Percentiles rank a stretch among this genome's conserved stretches.
Evolutionary conservation across 2,329 filamentous ascomycete genomes (phyloP).

Genomic region (Calonectria hawksworthii): DNA sequence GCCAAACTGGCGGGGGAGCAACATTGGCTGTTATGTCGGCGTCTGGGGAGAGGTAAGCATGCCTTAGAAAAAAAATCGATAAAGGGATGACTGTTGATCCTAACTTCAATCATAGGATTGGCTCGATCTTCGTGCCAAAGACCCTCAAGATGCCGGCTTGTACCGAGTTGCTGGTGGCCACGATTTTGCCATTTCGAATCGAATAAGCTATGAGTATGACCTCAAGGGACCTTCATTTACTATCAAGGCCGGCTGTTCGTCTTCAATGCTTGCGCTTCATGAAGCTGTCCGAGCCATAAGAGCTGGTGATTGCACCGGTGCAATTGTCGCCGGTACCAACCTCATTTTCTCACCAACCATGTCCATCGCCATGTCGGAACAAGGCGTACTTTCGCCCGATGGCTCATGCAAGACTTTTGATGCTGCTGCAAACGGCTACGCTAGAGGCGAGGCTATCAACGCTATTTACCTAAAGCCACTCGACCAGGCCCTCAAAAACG

Average conservation of each 20-base stretch:
- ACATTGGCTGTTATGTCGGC: neutral
- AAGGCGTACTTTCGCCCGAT: neutral
- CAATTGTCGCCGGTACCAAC: neutral
- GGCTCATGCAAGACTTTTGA: neutral
- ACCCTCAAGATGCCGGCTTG: neutral
- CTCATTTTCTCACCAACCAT: neutral
- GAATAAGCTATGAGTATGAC: neutral
- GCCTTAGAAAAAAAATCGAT: too few species aligned
- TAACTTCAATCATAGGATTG: neutral
- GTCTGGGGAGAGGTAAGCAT: neutral
- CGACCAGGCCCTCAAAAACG: conserved; percentile 52
- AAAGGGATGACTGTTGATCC: neutral
- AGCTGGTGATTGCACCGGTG: neutral
- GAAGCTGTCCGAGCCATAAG: neutral
- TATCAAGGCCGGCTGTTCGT: neutral
- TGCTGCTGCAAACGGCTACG: neutral
- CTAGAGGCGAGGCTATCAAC: neutral
- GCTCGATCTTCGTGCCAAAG: neutral
- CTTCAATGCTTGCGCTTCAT: neutral
- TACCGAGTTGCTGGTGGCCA: neutral
- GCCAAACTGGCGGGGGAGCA: neutral
- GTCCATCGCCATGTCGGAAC: neutral
- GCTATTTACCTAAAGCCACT: neutral
- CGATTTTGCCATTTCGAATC: neutral
- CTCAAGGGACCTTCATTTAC: neutral